Evolutionary conservation across 805 yeast genomes (phyloP).

Genomic region (Kuraishia hungarica): DNA sequence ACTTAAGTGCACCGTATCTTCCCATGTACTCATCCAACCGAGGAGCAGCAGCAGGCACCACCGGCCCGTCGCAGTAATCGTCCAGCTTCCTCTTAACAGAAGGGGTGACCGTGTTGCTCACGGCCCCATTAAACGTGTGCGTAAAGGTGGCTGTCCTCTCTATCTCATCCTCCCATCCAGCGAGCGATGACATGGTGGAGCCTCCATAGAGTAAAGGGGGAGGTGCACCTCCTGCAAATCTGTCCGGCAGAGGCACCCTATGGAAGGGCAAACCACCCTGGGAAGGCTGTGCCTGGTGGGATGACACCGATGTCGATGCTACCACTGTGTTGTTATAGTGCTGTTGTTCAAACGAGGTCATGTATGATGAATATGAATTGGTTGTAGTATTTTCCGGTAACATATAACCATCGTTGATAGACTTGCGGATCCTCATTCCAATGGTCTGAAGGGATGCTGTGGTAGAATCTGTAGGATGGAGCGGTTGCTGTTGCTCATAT

Average conservation of each 20-base stretch:
- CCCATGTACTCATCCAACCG: conserved; percentile 17
- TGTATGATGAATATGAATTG: conserved; percentile 1
- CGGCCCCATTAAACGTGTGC: background rate
- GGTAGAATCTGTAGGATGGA: conserved; percentile 13
- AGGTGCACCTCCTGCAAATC: conserved; percentile 16
- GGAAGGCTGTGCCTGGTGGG: background rate
- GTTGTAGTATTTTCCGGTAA: conserved; percentile 7
- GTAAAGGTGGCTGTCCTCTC: conserved; percentile 4
- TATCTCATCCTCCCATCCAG: conserved; percentile 32
- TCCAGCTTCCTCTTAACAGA: conserved; percentile 25
- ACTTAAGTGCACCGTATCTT: conserved; percentile 35
- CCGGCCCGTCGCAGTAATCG: conserved; percentile 6
- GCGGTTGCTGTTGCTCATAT: background rate
- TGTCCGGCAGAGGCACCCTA: conserved; percentile 33
- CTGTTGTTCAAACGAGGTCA: conserved; percentile 10
- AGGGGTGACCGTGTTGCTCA: conserved; percentile 3
- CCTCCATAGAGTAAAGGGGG: conserved; percentile 37
- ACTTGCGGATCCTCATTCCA: conserved; percentile 67
- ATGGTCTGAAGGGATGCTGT: conserved; percentile 38
- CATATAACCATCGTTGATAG: conserved; percentile 53
- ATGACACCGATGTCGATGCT: background rate
- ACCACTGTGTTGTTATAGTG: conserved; percentile 6
- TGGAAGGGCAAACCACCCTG: too few relatives aligned
- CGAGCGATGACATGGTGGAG: conserved; percentile 36
- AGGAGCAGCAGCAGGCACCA: background rate